Evolutionary conservation across 495 filamentous ascomycete genomes (phyloP).

Genomic region (Aspergillus bridgeri): DNA sequence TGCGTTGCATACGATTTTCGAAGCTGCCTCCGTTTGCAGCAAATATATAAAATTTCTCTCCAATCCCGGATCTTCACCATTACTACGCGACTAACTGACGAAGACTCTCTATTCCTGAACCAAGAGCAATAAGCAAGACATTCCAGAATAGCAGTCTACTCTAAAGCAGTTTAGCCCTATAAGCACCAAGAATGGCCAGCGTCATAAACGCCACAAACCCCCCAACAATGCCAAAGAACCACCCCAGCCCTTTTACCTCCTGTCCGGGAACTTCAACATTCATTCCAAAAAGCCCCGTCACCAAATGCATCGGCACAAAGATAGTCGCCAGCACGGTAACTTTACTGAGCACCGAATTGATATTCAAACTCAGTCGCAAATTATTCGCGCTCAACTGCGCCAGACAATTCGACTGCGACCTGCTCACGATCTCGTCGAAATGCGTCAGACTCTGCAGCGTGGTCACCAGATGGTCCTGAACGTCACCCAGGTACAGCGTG

Average conservation of each 20-base stretch:
- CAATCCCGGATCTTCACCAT: too few species aligned
- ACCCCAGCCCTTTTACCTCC: constrained; percentile 48
- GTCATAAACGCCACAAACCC: constrained; percentile 56
- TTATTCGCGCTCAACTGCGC: constrained; percentile 86
- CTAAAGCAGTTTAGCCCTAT: constrained; percentile 23
- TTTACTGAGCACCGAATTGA: constrained; percentile 77
- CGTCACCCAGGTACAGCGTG: constrained; percentile 86
- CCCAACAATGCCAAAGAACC: constrained; percentile 77
- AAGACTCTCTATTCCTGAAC: too few species aligned
- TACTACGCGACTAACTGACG: too few species aligned
- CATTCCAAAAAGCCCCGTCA: constrained; percentile 94
- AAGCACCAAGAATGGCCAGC: constrained; percentile 40
- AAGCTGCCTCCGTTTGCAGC: too few species aligned
- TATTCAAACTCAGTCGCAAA: constrained; percentile 67
- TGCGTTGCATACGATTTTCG: too few species aligned
- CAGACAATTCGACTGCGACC: constrained; percentile 85
- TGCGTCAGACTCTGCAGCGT: constrained; percentile 87
- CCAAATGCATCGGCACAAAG: constrained; percentile 85
- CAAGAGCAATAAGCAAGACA: too few species aligned
- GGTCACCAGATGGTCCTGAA: constrained; percentile 97
- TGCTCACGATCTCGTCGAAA: constrained; percentile 89
- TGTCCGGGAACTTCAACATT: constrained; percentile 80
- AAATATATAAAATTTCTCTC: too few species aligned
- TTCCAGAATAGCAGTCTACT: too few species aligned
- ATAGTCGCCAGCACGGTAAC: constrained; percentile 91